Conservation (phyloP, 768 basidiomycete genomes). For the Mycena rebaudengoi region DNA sequence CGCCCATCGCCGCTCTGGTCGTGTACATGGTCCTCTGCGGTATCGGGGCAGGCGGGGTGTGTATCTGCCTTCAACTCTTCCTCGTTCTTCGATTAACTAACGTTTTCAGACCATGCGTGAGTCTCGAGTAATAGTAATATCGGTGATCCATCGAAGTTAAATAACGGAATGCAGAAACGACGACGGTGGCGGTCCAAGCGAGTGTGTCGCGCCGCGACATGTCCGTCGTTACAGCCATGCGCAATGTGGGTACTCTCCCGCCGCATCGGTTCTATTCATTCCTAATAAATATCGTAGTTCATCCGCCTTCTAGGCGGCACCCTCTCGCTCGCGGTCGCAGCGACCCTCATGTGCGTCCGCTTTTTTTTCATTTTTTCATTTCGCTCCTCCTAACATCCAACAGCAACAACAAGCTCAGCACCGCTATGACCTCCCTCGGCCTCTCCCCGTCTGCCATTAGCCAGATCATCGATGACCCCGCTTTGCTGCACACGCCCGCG, state of each 20-base stretch:
- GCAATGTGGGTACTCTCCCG: constrained; percentile 53
- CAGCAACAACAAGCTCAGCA: constrained; percentile 61
- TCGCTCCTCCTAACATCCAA: no score
- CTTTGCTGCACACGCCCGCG: constrained; percentile 39
- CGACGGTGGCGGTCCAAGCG: constrained; percentile 77
- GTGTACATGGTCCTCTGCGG: constrained; percentile 70
- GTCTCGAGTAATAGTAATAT: background rate
- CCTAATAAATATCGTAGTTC: constrained; percentile 50
- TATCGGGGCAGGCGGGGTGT: constrained; percentile 65
- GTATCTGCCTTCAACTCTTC: constrained; percentile 25
- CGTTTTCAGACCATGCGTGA: constrained; percentile 51
- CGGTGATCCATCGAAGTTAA: background rate
- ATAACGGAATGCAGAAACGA: constrained; percentile 49
- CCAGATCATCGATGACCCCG: constrained; percentile 59
- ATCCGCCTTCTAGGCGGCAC: constrained; percentile 77
- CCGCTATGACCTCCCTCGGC: constrained; percentile 46
- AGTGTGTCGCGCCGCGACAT: constrained; percentile 76
- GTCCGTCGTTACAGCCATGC: constrained; percentile 77
- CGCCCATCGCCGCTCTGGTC: constrained; percentile 59
- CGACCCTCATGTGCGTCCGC: constrained; percentile 70
- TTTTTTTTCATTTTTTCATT: no score
- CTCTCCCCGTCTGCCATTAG: constrained; percentile 49
- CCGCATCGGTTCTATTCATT: background rate
- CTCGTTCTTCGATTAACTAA: background rate
- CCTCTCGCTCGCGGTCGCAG: constrained; percentile 67